Evolutionary conservation across 2,329 filamentous ascomycete genomes (phyloP).

Genomic region (Penicillium psychrosexuale): DNA sequence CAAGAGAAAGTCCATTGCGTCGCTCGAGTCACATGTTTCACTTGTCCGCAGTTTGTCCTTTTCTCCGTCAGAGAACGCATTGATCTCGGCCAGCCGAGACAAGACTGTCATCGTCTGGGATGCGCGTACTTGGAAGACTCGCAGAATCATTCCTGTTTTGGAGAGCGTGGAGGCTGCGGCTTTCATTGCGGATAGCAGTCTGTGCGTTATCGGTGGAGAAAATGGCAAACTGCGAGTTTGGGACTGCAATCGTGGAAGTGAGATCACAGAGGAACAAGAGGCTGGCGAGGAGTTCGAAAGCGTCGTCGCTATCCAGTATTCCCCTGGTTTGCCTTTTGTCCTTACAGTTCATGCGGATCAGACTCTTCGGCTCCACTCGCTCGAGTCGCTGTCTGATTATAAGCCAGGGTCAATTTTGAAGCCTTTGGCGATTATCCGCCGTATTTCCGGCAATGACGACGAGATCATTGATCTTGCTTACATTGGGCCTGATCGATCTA

Average conservation of each 20-base stretch:
- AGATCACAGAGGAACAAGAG: slow-evolving; percentile 73
- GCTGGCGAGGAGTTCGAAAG: slow-evolving; percentile 58
- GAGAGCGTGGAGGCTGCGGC: slow-evolving; percentile 83
- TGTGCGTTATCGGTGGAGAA: slow-evolving; percentile 81
- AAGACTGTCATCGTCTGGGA: slow-evolving; percentile 95
- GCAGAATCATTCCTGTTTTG: slow-evolving; percentile 75
- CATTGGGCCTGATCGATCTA: slow-evolving; percentile 71
- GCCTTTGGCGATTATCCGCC: slow-evolving; percentile 62
- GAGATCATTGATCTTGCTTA: slow-evolving; percentile 95
- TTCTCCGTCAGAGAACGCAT: slow-evolving; percentile 66
- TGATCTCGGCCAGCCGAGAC: slow-evolving; percentile 85
- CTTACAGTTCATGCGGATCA: slow-evolving; percentile 86
- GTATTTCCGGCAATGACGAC: slow-evolving; percentile 94
- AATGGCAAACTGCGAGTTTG: slow-evolving; percentile 81
- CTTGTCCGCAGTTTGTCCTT: slow-evolving; percentile 87
- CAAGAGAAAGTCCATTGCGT: slow-evolving; percentile 72
- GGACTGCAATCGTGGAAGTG: slow-evolving; percentile 71
- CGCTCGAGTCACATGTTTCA: slow-evolving; percentile 88
- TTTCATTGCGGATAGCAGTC: slow-evolving; percentile 67
- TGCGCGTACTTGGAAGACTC: slow-evolving; percentile 75
- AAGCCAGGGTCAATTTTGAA: slow-evolving; percentile 48
- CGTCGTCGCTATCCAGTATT: slow-evolving; percentile 70
- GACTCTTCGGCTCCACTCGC: slow-evolving; percentile 72
- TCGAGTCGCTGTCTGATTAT: slow-evolving; percentile 36
- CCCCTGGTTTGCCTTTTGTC: slow-evolving; percentile 64